These are phyloP conservation scores for Truncatella angustata DNA, from an alignment of 2,329 filamentous ascomycete genomes.

Conservation along the genomic window DNA sequence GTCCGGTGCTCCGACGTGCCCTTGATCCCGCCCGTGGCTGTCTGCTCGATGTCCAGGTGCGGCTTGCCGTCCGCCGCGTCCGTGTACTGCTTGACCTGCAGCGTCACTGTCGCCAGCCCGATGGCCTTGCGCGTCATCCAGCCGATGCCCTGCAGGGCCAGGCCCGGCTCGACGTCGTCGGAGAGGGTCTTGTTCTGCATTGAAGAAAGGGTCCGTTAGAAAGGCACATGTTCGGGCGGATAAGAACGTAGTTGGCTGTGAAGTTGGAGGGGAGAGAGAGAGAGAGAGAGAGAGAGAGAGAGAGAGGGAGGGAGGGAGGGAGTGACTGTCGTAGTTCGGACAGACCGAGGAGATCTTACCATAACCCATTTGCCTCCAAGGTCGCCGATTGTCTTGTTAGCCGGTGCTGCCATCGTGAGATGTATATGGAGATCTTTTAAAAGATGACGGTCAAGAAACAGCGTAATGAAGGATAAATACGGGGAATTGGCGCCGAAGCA, in stretches of 20 bases:
- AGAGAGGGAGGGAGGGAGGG: too few relatives aligned
- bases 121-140: constrained; percentile 74
- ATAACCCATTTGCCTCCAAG: constrained; percentile 69
- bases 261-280: too few relatives aligned
- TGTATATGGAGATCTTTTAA: not conserved
- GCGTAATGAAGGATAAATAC: too few relatives aligned
- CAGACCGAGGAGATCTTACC: too few relatives aligned
- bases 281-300: too few relatives aligned
- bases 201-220: too few relatives aligned
- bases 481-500: too few relatives aligned
- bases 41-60: constrained; percentile 72
- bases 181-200: constrained; percentile 79
- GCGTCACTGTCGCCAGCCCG: constrained; percentile 64
- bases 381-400: constrained; percentile 63
- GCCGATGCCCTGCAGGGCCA: constrained; percentile 69
- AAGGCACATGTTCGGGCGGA: too few relatives aligned
- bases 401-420: constrained; percentile 66
- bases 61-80: constrained; percentile 40
- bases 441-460: not conserved
- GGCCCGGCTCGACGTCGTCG: constrained; percentile 64
- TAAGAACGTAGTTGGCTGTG: too few relatives aligned
- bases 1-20: constrained; percentile 59
- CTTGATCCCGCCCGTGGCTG: constrained; percentile 67
- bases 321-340: too few relatives aligned
- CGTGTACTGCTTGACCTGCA: constrained; percentile 57